A percentile compares a stretch with the other conserved stretches of the same genome.
phyloP scores from a whole-genome alignment of 176 grass and related monocot genomes.

The Elymus sibiricus region DNA sequence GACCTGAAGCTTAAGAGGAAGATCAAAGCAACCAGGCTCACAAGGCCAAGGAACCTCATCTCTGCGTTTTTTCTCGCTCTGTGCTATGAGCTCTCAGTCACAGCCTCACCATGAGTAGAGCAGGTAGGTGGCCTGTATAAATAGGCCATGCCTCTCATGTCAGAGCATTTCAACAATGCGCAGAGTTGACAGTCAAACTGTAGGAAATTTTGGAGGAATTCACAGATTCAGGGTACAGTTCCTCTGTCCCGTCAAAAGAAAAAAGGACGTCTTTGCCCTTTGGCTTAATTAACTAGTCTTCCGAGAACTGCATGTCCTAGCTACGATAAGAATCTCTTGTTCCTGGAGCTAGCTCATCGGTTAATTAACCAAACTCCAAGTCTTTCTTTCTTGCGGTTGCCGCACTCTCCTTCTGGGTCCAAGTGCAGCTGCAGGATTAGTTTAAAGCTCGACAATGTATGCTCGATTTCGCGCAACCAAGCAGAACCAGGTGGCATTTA shows the following conservation, averaged over 20 bases:
- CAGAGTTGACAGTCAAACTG: constrained; percentile 37
- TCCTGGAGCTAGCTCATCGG: constrained; percentile 45
- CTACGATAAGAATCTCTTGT: constrained; percentile 64
- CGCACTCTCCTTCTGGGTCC: background rate
- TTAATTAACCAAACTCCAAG: constrained; percentile 22
- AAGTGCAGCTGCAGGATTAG: constrained; percentile 8
- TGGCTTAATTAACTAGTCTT: constrained; percentile 26
- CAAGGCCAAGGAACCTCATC: constrained; percentile 46
- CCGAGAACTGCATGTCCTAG: constrained; percentile 39
- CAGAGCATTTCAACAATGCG: constrained; percentile 18
- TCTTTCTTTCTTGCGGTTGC: constrained; percentile 21
- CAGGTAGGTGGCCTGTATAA: constrained; percentile 1
- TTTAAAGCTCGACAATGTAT: constrained; percentile 33
- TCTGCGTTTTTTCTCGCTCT: constrained; percentile 3
- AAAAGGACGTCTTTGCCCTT: constrained; percentile 19
- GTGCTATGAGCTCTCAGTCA: background rate
- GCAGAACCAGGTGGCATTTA: constrained; percentile 28
- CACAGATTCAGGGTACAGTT: constrained; percentile 27
- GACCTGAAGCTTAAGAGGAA: constrained; percentile 55
- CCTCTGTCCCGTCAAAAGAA: constrained; percentile 16
- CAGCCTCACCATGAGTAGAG: background rate
- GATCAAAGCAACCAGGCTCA: constrained; percentile 46
- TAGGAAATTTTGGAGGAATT: constrained; percentile 30
- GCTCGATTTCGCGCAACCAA: constrained; percentile 20
- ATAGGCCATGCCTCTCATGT: constrained; percentile 13